Evolutionary conservation across 1,284 basidiomycete genomes (phyloP).

Genomic region (Cystobasidiaceae sp.): DNA sequence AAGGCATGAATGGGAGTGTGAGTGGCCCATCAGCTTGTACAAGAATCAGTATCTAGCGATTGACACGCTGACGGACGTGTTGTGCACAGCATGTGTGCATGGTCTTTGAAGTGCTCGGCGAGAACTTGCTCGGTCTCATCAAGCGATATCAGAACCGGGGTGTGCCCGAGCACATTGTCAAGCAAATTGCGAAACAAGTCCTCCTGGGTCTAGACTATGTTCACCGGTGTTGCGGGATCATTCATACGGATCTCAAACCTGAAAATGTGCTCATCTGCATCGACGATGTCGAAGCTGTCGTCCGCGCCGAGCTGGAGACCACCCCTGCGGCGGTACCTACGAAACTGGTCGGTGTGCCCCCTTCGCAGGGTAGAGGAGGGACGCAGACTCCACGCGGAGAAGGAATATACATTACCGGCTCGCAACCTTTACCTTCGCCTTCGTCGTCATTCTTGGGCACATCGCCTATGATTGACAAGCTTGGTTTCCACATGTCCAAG

Average conservation of each 20-base stretch:
- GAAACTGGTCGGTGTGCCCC: constrained; percentile 91
- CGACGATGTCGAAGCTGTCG: constrained; percentile 92
- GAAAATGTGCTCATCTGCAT: constrained; percentile 98
- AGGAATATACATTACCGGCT: constrained; percentile 82
- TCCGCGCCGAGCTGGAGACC: constrained; percentile 72
- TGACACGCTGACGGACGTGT: too few species aligned
- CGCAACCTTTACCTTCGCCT: constrained; percentile 79
- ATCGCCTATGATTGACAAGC: constrained; percentile 79
- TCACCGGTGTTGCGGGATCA: constrained; percentile 79
- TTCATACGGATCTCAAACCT: constrained; percentile 74
- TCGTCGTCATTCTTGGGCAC: constrained; percentile 63
- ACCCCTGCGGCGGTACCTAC: constrained; percentile 57
- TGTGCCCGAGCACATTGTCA: constrained; percentile 87
- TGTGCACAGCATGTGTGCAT: constrained; percentile 79
- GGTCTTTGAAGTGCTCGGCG: constrained; percentile 98
- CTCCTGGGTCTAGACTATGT: constrained; percentile 94
- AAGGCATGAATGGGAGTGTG: constrained; percentile 81
- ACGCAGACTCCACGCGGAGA: constrained; percentile 93
- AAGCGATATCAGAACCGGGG: constrained; percentile 91
- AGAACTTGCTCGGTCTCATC: constrained; percentile 95
- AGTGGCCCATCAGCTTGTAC: neutral
- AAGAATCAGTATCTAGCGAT: too few species aligned
- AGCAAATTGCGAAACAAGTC: constrained; percentile 95
- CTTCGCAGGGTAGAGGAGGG: constrained; percentile 88
- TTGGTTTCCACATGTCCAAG: constrained; percentile 84